phyloP scores from a whole-genome alignment of 2,329 filamentous ascomycete genomes.

The Aureobasidium sp. region DNA sequence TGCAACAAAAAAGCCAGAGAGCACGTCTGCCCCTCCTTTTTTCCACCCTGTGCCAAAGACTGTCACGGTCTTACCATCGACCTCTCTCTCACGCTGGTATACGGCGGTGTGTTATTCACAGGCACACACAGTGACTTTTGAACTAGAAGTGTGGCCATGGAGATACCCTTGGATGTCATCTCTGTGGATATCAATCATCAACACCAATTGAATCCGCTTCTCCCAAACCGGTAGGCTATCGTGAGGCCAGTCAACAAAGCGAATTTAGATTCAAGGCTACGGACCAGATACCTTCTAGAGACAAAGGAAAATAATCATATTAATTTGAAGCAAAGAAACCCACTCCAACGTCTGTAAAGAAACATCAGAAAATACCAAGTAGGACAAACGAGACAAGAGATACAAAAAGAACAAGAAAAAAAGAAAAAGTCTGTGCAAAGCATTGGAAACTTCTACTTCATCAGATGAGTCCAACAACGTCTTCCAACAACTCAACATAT shows the following conservation, averaged over 20 bases:
- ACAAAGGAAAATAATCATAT: background rate
- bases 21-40: background rate
- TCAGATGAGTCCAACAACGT: background rate
- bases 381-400: background rate
- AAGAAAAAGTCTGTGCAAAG: background rate
- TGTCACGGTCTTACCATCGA: too few relatives aligned
- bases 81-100: too few relatives aligned
- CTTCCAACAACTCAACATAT: background rate
- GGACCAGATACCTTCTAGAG: background rate
- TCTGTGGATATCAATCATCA: too few relatives aligned
- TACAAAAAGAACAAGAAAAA: too few relatives aligned
- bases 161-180: too few relatives aligned
- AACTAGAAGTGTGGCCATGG: too few relatives aligned
- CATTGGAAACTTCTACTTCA: background rate
- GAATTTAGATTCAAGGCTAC: background rate
- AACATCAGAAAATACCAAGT: background rate
- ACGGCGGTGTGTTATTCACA: too few relatives aligned
- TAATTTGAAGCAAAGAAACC: background rate
- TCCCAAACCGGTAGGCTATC: too few relatives aligned
- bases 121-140: too few relatives aligned
- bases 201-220: too few relatives aligned
- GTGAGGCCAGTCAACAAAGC: background rate
- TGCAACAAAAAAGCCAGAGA: background rate
- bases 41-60: too few relatives aligned
- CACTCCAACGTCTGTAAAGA: background rate